Evolutionary conservation across 2,329 filamentous ascomycete genomes (phyloP), one percentile per base, ranked within the genome.

Genomic region (Exophiala oligosperma): DNA sequence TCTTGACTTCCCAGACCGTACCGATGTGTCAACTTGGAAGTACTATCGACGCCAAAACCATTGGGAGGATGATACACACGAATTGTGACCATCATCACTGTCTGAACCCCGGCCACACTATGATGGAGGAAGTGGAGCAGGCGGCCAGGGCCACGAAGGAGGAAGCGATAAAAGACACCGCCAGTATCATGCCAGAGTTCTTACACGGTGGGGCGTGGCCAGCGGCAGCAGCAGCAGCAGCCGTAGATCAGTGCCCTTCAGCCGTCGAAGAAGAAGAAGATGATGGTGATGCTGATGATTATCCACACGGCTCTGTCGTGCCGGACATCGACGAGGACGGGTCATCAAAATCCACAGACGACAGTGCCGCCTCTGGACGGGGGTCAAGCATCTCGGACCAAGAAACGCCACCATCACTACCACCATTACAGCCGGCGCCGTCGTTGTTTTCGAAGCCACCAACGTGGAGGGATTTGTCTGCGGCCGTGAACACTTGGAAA

Each of bases 171-270:
- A 47, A 52, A 14, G 52, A 52, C 2, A 5, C 9, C 11, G 11
- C 32, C 2, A 23, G 38, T 37, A 29, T 50, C 46, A 41, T 46
- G 52, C 56, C 56, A 26, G 56, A 59, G 23, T 59, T 54, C 41
- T 38, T 59, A 35, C 56, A 59, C 29, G 54, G 56, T 49, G 56
- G 56, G 8, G 32, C 40, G 28, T 59, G 56, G 56, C 56, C 56
- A 53, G 44, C 51, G 3, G n/a, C 47, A 28, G 8, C 23, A 14
- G 12, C 4, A 35, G 32, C 9, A 11, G 8, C 28, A 29, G 28
- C 8, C 28, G 17, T 17, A 17, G 17, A 29, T 8, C 28, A 29
- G 28, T 29, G 6, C 11, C 32, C 32, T 35, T 2, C 29, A 11
- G 5, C 28, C 7, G 17, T 29, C n/a, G 40, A 59, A 40, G 11